These are phyloP conservation scores for Septoria linicola DNA, from an alignment of 2,329 filamentous ascomycete genomes.

Conservation along the genomic window DNA sequence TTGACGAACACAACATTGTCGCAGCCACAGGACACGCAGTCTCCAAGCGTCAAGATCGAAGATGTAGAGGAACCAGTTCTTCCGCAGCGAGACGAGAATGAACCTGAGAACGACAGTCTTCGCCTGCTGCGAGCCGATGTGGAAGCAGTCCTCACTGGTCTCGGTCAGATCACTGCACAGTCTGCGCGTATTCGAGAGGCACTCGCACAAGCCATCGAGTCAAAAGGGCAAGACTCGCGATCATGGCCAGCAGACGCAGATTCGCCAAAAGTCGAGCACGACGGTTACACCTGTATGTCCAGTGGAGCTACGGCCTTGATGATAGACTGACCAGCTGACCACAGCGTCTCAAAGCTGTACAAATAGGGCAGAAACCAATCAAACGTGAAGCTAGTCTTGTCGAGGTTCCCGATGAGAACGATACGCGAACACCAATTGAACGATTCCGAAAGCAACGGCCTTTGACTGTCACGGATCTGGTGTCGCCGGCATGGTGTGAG, in stretches of 20 bases:
- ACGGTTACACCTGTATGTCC: not conserved
- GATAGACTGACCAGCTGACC: slow-evolving; percentile 31
- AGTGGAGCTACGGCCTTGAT: not conserved
- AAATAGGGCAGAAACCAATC: slow-evolving; percentile 13
- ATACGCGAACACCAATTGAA: slow-evolving; percentile 65
- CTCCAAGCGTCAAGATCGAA: slow-evolving; percentile 5
- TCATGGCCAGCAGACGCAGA: not conserved
- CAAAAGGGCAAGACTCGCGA: slow-evolving; percentile 2
- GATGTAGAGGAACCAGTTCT: slow-evolving; percentile 28
- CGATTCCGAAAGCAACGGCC: slow-evolving; percentile 77
- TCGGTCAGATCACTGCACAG: slow-evolving; percentile 5
- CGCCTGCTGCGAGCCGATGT: slow-evolving; percentile 17
- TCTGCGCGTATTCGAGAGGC: slow-evolving; percentile 17
- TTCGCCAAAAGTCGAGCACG: not conserved
- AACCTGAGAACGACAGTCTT: slow-evolving; percentile 18
- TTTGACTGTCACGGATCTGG: slow-evolving; percentile 82
- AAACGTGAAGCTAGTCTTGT: slow-evolving; percentile 6
- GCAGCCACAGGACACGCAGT: slow-evolving; percentile 23
- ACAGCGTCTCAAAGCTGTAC: slow-evolving; percentile 33
- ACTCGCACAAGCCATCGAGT: slow-evolving; percentile 15
- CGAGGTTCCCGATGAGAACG: slow-evolving; percentile 27
- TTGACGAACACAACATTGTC: slow-evolving; percentile 48
- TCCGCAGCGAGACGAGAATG: slow-evolving; percentile 25
- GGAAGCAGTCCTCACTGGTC: slow-evolving; percentile 4
- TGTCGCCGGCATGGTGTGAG: slow-evolving; percentile 93